Conservation (phyloP, 2,329 filamentous ascomycete genomes). For the Fusarium hostae region DNA sequence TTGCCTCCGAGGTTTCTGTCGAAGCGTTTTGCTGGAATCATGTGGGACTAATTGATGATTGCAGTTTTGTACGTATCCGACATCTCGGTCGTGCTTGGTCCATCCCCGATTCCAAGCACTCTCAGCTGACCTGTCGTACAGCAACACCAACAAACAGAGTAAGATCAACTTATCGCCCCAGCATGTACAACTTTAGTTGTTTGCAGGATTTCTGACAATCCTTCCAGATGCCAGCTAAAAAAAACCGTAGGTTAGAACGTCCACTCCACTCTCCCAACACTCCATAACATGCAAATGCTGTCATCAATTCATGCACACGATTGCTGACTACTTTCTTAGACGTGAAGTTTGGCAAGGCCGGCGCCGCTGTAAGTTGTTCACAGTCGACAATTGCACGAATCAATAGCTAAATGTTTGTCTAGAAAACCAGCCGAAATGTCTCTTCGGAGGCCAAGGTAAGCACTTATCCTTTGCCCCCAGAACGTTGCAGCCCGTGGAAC, state of each 20-base stretch:
- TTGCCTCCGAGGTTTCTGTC: neutral
- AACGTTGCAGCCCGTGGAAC: neutral
- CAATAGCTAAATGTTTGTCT: neutral
- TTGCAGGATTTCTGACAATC: neutral
- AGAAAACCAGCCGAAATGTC: fast-evolving
- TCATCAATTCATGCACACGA: neutral
- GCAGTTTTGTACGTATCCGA: neutral
- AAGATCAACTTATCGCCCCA: neutral
- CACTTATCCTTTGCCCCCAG: neutral
- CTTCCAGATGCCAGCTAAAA: fast-evolving
- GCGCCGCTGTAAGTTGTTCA: neutral
- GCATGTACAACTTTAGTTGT: neutral
- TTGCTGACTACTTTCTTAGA: neutral
- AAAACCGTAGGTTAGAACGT: neutral
- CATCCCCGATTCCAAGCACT: neutral
- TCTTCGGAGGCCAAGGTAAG: fast-evolving
- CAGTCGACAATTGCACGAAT: neutral
- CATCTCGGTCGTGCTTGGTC: neutral
- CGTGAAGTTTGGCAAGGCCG: too few relatives aligned
- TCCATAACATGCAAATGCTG: neutral
- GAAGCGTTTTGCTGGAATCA: fast-evolving
- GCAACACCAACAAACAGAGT: fast-evolving
- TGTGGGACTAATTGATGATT: neutral
- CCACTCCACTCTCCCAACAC: neutral
- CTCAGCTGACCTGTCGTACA: neutral